Base-by-base conservation (phyloP, 208 protist species). In the Borovskyia barvae region DNA sequence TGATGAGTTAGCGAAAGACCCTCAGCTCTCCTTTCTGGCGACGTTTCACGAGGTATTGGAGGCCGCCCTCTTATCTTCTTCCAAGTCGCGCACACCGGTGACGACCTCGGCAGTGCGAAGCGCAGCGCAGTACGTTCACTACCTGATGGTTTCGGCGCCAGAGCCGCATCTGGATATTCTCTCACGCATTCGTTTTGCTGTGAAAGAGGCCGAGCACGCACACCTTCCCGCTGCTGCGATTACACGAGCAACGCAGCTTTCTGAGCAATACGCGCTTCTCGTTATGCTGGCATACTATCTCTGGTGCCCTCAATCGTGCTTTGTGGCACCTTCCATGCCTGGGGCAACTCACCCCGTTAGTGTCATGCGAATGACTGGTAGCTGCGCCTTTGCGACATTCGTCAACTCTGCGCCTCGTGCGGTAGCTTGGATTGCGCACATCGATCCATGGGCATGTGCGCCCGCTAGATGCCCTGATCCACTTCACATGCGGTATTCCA, bases 401-500 rank as follows among this genome's bases (percentile, higher is more conserved):
- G 66, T 85, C 12, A 32, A 45, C 15, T 61, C 36, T 8, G 60
- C 77, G 19, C 15, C 36, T 2, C 51, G 50, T 7, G 58, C 74
- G 2, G 32, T 66, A 22, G 37, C 28, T 17, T 91, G 80, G 80
- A 76, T 92, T 0, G 58, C 85, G 17, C 25, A 48, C 5, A 80
- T 93, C 57, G 83, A 95, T 42, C 89, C 89, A 39, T 95, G 89
- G 89, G 43, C 52, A 6, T 19, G 5, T 19, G 22, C 39, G n/a
- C 0, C 62, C 66, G 9, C 40, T 60, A 7, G 24, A 4, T 82
- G 68, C 30, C 85, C 89, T 14, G 89, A 95, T 47, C 46, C 56
- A 1, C 51, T 56, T n/a, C 85, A 92, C 36, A 39, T 78, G 8
- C 80, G 81, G 25, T 95, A 93, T 64, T 86, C 76, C 7, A 91